A percentile compares a stretch with the other conserved stretches of the same genome.
Evolutionary conservation across 2,329 filamentous ascomycete genomes (phyloP).

Genomic region (Endoconidiophora laricicola): DNA sequence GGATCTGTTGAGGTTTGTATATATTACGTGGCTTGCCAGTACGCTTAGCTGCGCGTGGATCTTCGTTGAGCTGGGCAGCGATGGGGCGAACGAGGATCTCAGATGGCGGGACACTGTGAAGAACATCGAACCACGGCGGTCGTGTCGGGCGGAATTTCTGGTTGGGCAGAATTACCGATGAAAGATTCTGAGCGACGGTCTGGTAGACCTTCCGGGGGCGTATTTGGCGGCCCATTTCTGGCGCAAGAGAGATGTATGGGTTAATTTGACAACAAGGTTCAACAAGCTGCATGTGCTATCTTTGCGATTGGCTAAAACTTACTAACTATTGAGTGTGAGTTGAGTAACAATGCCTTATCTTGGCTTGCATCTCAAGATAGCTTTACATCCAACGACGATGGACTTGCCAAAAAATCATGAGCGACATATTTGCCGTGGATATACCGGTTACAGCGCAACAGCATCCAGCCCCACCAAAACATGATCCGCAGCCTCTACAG

Average conservation of each 20-base stretch:
- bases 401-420: too few species aligned
- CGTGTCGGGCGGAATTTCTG: conserved; percentile 19
- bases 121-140: conserved; percentile 34
- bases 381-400: too few species aligned
- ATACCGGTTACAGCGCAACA: too few species aligned
- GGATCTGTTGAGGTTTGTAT: conserved; percentile 63
- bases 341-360: background rate
- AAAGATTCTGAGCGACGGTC: conserved; percentile 27
- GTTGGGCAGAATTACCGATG: conserved; percentile 23
- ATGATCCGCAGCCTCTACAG: too few species aligned
- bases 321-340: background rate
- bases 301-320: too few species aligned
- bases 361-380: too few species aligned
- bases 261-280: background rate
- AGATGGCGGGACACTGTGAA: conserved; percentile 38
- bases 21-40: conserved; percentile 49
- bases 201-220: conserved; percentile 31
- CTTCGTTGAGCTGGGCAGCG: conserved; percentile 20
- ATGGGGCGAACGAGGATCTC: conserved; percentile 40
- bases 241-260: background rate
- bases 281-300: background rate
- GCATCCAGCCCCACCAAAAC: too few species aligned
- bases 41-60: conserved; percentile 20
- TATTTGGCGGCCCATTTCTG: conserved; percentile 28
- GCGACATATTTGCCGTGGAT: too few species aligned